Percentiles rank a stretch among this genome's conserved stretches.
These are phyloP conservation scores for Solanum lycopersicoides DNA, from an alignment of 257 asterid species.

Conservation along the genomic window DNA sequence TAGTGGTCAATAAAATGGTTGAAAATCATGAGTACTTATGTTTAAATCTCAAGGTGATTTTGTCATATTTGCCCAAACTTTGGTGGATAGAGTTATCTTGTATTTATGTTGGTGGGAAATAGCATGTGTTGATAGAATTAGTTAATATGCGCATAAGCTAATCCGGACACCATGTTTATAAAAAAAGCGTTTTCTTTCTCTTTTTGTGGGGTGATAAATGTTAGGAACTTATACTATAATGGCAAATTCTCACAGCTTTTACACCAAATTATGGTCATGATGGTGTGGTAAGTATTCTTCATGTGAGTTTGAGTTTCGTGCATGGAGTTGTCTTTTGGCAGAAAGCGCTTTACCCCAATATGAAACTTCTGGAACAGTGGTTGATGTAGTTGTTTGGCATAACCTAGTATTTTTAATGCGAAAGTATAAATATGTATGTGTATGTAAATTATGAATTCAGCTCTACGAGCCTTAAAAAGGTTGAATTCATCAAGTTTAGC, in stretches of 20 bases:
- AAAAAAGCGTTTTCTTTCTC: background rate
- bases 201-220: background rate
- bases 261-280: background rate
- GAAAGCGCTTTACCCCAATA: fast-evolving
- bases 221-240: background rate
- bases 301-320: background rate
- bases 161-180: background rate
- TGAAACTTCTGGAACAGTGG: fast-evolving
- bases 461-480: background rate
- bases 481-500: background rate
- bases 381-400: background rate
- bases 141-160: background rate
- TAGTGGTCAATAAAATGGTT: background rate
- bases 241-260: background rate
- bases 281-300: background rate
- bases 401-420: background rate
- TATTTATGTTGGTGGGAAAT: background rate
- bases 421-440: background rate
- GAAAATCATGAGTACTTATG: background rate
- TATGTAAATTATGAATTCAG: background rate
- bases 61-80: background rate
- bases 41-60: background rate
- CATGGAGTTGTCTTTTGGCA: background rate
- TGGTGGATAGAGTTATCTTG: background rate
- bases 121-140: background rate